A percentile compares a stretch with the other conserved stretches of the same genome.
Conservation (phyloP, 2,329 filamentous ascomycete species). For the Neophaeococcomyces aloes region DNA sequence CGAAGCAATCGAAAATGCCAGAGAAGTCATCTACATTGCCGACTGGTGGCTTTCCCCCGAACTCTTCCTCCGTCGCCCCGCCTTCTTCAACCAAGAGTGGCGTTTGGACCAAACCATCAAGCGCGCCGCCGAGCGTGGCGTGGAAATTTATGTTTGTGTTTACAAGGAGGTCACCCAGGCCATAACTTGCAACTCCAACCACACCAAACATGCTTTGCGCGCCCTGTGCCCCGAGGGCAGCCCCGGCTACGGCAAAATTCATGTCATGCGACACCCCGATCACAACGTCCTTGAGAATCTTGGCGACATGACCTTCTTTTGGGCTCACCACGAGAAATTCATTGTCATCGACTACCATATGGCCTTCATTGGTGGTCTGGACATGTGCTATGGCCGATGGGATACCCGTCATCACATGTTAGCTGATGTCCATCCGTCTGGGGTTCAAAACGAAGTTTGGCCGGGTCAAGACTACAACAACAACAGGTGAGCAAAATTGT, state of each 20-base stretch:
- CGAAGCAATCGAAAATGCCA: conserved; percentile 74
- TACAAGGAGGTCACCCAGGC: conserved; percentile 80
- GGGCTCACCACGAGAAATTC: conserved; percentile 97
- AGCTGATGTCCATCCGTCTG: conserved; percentile 76
- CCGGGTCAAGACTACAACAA: conserved; percentile 98
- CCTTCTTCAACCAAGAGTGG: conserved; percentile 73
- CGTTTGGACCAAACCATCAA: conserved; percentile 79
- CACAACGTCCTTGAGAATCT: conserved; percentile 92
- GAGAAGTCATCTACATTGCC: conserved; percentile 87
- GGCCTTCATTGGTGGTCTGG: conserved; percentile 88
- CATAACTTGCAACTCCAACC: conserved; percentile 80
- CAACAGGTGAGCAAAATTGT: conserved; percentile 42
- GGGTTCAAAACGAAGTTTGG: conserved; percentile 73
- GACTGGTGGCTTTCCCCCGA: conserved; percentile 88
- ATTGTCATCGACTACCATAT: conserved; percentile 85
- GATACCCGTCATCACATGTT: conserved; percentile 76
- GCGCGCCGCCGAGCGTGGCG: conserved; percentile 76
- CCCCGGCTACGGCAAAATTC: conserved; percentile 79
- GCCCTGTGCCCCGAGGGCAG: conserved; percentile 69
- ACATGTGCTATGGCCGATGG: conserved; percentile 93
- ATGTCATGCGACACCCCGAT: conserved; percentile 80
- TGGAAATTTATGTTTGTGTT: conserved; percentile 87
- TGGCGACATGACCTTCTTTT: conserved; percentile 94
- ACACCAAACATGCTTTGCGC: conserved; percentile 80
- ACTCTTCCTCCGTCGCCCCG: conserved; percentile 67